Evolutionary conservation across 1,284 basidiomycete species (phyloP).

Genomic region (Macrocybe sp.): DNA sequence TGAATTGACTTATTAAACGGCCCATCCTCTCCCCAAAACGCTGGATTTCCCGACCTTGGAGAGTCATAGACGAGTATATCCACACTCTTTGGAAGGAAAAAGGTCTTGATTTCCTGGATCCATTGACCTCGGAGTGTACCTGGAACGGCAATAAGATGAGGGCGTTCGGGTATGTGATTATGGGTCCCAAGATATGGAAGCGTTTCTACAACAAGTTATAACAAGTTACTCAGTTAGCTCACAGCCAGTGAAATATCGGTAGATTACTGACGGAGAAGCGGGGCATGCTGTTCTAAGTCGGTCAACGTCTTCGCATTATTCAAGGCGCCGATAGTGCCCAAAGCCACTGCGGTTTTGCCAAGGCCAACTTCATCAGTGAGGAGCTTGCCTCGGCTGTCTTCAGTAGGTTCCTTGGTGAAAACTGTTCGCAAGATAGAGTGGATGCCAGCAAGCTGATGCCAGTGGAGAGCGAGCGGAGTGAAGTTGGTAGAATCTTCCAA

Average conservation of each 20-base stretch:
- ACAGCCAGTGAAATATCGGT: not conserved
- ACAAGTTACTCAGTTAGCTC: not conserved
- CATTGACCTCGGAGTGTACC: conserved; percentile 11
- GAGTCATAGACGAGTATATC: conserved; percentile 21
- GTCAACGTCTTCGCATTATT: conserved; percentile 11
- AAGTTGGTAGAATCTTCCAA: no score
- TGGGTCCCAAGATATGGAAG: conserved; percentile 11
- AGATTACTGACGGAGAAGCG: conserved; percentile 18
- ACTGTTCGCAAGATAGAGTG: conserved; percentile 19
- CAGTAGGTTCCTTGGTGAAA: conserved; percentile 10
- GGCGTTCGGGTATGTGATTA: not conserved
- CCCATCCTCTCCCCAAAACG: conserved; percentile 20
- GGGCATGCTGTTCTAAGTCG: not conserved
- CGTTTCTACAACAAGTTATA: conserved; percentile 4
- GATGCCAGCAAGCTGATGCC: conserved; percentile 26
- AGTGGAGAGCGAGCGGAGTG: conserved; percentile 13
- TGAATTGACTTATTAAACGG: conserved; percentile 17
- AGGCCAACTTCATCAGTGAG: conserved; percentile 27
- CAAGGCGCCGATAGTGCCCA: conserved; percentile 17
- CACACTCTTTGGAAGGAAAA: conserved; percentile 2
- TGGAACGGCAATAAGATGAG: conserved; percentile 10
- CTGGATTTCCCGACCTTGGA: not conserved
- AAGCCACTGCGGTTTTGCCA: conserved; percentile 22
- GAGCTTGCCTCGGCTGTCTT: conserved; percentile 13
- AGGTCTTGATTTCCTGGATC: conserved; percentile 6